Base-by-base conservation (phyloP, 2,329 filamentous ascomycete species). In the Venturia aucupariae region DNA sequence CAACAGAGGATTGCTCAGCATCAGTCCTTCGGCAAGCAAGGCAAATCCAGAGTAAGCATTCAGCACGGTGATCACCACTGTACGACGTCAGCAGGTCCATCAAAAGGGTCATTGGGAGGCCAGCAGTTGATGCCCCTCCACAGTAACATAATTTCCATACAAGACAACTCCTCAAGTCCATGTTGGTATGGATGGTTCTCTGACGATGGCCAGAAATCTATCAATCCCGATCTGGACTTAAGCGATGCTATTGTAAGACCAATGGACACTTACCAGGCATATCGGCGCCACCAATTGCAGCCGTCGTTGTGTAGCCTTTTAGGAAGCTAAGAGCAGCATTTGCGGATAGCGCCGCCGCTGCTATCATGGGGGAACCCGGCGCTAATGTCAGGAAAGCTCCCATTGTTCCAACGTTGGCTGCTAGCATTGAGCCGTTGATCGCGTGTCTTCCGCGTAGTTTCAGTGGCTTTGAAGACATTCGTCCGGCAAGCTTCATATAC, bases 31-130 rank as follows among this genome's bases (percentile, higher is more conserved):
- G 0, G 92, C 91, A 0, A 96, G 90, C 2, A 96, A 81, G 0
- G 92, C 92, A 65, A 96, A 96, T 15, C 92, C 92, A 60, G 90
- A 93, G 73, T 96, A 96, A 0, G 91, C 91, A 69, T 96, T 96
- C 24, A 96, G 77, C 0, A 96, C 91, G 0, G 90, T 95, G 67
- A 95, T 95, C 39, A 94, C 90, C 5, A 95, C 90, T 17, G 88
- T 27, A 17, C 11, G 17, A 15, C 4, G 24, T 51, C 22, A 51
- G 46, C 11, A 24, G 27, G 15, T 2, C 22, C 22, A 27, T 80
- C 82, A 67, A 24, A 27, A 51, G 8, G 17, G 5, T 10, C 22
- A 27, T 4, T 0, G 22, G 2, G 44, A n/a, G 8, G 1, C 6
- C 2, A 46, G n/a, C n/a, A 1, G 5, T 22, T 22, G 7, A 2